Percentiles rank a stretch among this genome's conserved stretches.
phyloP scores from a whole-genome alignment of 306 rosid genomes.

The Ammopiptanthus mongolicus region DNA sequence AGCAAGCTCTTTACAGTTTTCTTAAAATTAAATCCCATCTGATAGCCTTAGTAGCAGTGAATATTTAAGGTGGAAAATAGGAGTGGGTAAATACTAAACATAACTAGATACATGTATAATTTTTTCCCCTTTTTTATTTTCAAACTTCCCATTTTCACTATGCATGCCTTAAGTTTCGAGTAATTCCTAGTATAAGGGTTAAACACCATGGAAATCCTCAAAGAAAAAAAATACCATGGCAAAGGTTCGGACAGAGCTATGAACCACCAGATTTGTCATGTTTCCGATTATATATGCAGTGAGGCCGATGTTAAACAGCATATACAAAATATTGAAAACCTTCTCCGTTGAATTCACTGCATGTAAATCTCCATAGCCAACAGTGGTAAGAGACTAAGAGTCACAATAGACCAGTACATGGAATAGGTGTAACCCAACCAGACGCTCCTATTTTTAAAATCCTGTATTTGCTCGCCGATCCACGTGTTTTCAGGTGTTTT shows the following conservation, averaged over 20 bases:
- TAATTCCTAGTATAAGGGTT: slow-evolving; percentile 11
- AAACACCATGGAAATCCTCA: background rate
- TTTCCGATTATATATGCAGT: slow-evolving; percentile 79
- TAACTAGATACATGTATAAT: background rate
- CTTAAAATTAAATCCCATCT: background rate
- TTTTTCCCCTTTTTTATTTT: background rate
- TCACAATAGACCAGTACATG: slow-evolving; percentile 75
- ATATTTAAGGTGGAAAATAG: background rate
- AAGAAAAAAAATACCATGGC: slow-evolving; percentile 24
- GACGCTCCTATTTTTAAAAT: slow-evolving; percentile 46
- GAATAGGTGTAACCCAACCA: slow-evolving; percentile 69
- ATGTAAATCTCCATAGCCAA: slow-evolving; percentile 86
- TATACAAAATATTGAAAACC: slow-evolving; percentile 58
- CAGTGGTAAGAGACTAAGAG: slow-evolving; percentile 82
- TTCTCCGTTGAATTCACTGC: slow-evolving; percentile 77
- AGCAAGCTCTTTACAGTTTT: background rate
- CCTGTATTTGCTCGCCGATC: slow-evolving; percentile 48
- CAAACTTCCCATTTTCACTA: too few species aligned
- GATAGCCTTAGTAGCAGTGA: background rate
- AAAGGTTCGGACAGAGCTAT: slow-evolving; percentile 55
- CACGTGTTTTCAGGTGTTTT: slow-evolving; percentile 45
- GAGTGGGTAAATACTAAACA: background rate
- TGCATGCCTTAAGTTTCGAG: too few species aligned
- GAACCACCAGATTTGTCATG: slow-evolving; percentile 88
- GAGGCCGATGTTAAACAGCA: slow-evolving; percentile 91